Percentiles rank a stretch among this genome's conserved stretches.
Conservation (phyloP, 306 rosid genomes). For the Quercus suber region DNA sequence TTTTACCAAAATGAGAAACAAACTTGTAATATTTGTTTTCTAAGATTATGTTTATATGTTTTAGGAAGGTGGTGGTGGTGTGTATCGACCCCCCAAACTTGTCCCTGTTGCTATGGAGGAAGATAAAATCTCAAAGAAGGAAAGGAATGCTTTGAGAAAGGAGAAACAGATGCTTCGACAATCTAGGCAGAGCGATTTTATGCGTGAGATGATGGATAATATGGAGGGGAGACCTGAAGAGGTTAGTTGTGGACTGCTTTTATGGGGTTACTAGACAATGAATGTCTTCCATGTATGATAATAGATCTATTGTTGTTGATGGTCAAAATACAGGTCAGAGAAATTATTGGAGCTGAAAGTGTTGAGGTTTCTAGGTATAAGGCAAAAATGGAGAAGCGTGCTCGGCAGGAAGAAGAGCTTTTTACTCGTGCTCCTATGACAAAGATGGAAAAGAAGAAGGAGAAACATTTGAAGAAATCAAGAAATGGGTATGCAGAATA, state of each 20-base stretch:
- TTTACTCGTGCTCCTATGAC: constrained; percentile 76
- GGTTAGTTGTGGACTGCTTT: constrained; percentile 38
- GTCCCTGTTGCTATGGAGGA: constrained; percentile 70
- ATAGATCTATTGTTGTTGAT: constrained; percentile 23
- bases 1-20: background rate
- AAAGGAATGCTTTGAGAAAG: constrained; percentile 65
- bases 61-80: constrained; percentile 46
- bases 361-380: constrained; percentile 51
- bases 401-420: constrained; percentile 70
- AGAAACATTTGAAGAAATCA: constrained; percentile 66
- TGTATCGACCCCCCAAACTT: constrained; percentile 59
- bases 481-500: constrained; percentile 65
- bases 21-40: background rate
- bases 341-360: constrained; percentile 59
- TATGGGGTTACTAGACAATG: constrained; percentile 8
- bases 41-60: constrained; percentile 21
- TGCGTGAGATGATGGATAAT: constrained; percentile 59
- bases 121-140: constrained; percentile 55
- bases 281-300: constrained; percentile 6
- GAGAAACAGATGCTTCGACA: constrained; percentile 60
- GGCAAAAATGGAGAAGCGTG: constrained; percentile 66
- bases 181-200: constrained; percentile 54
- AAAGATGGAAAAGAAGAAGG: constrained; percentile 68
- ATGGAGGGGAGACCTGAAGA: constrained; percentile 86
- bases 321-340: constrained; percentile 50